Base-by-base conservation (phyloP, 2,329 filamentous ascomycete genomes). In the Coniochaeta ligniaria region DNA sequence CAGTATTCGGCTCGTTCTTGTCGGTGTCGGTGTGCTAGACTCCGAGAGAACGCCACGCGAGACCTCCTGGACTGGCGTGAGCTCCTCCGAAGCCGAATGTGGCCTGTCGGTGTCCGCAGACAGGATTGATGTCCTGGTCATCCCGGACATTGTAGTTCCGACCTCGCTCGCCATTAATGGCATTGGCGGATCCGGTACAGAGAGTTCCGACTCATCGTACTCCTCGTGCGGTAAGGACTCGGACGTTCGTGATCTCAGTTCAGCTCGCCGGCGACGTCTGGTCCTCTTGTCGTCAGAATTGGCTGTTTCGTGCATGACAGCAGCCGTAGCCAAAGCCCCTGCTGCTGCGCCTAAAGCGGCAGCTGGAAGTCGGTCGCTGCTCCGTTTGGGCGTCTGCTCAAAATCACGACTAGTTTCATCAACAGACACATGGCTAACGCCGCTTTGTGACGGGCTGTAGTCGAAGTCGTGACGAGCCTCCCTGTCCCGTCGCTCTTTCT, bases 111-210 rank as follows among this genome's bases (percentile, higher is more conserved):
- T 91, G 31, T 90, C 87, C 33, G 91, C 90, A 6, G 93, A 95
- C 20, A 95, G 76, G 59, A 98, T 91, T 0, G 94, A 97, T 17
- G 89, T 89, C 66, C 94, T 83, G 0, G 94, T 98, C 60, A 97
- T 75, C 58, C 97, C 93, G 0, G 94, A 96, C 47, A 90, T 85
- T 65, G 91, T 89, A 12, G 54, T 57, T 11, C 54, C 54, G 61
- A 96, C 84, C 60, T 92, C 91, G 73, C 93, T 96, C 24, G 47
- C 24, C 73, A 90, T 88, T 63, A 96, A 81, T 2, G 94, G 94
- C 88, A 97, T 92, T 6, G 91, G 91, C 7, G 92, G 89, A 6
- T 75, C 73, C 11, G 79, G 79, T 16, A 90, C 83, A 35, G 54
- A 57, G 58, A 85, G 81, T 62, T 83, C 77, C 2, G 66, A 69